Evolutionary conservation across 805 yeast genomes (phyloP), one percentile per base, ranked within the genome.

Genomic region (Martiniozyma abietophila): DNA sequence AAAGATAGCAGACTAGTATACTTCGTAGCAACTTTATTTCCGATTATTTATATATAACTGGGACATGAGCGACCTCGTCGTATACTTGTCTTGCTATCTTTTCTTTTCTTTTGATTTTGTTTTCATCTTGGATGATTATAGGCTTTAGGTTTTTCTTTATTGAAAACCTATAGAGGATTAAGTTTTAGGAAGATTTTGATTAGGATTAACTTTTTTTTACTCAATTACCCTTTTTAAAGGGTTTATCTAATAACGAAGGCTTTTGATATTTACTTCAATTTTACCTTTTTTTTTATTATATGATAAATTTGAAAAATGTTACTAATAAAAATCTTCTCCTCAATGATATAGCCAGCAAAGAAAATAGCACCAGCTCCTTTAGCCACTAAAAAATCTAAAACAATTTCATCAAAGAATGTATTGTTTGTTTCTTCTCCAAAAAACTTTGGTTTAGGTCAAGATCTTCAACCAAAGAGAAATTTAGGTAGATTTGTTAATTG

Each of bases 311-410:
- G n/a, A n/a, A n/a, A n/a, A n/a, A n/a, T n/a, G n/a, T n/a, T n/a
- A n/a, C n/a, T n/a, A n/a, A n/a, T 34, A 28, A 15, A 27, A 32
- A 24, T 31, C 40, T 43, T 42, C 49, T 46, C 56, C 59, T 56
- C 57, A 41, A 56, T 56, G 61, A 56, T 39, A 49, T 55, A 57
- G 62, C 58, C 62, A 40, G 49, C 61, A 36, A 78, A 74, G 74
- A 86, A 84, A 77, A 94, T 85, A 59, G 96, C 96, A 59, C 95
- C 96, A 75, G 89, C 96, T 65, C 98, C 98, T 68, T 80, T 86
- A 65, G 86, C 95, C 62, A 61, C 83, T 54, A 75, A 82, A 69
- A 58, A 71, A 47, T 57, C 69, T 50, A 64, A 71, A 55, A 59
- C 71, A 21, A 56, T 56, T 54, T 67, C 51, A 43, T 41, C 65